A percentile compares a stretch with the other conserved stretches of the same genome.
Evolutionary conservation across 352 stramenopile species (phyloP).

Genomic region (Phytophthora constricta): DNA sequence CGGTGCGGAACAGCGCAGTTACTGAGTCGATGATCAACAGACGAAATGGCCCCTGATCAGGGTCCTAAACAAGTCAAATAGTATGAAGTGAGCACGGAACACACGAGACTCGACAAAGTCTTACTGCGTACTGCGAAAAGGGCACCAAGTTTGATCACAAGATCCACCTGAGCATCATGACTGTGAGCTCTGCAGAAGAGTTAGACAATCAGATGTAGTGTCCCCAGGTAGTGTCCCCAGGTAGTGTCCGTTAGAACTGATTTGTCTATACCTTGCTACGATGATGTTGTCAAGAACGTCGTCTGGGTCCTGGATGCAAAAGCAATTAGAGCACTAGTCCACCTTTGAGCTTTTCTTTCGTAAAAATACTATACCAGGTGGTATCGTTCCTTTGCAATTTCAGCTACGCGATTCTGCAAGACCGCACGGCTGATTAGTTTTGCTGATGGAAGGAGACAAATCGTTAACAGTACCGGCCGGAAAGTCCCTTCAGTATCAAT

Average conservation of each 20-base stretch:
- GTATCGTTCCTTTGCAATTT: conserved; percentile 87
- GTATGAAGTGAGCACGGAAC: not conserved
- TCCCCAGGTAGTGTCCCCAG: no score
- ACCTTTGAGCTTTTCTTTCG: not conserved
- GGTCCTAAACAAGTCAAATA: conserved; percentile 51
- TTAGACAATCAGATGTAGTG: no score
- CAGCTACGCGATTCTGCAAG: conserved; percentile 73
- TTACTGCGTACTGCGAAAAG: conserved; percentile 70
- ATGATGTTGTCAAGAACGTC: conserved; percentile 96
- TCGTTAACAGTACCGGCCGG: conserved; percentile 64
- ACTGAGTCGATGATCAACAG: conserved; percentile 92
- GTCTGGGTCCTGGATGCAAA: conserved; percentile 52
- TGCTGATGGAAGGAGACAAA: not conserved
- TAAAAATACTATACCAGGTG: conserved; percentile 49
- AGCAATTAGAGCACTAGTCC: not conserved
- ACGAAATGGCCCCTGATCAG: conserved; percentile 75
- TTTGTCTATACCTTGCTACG: conserved; percentile 67
- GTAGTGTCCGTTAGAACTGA: not conserved
- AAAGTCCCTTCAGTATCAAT: conserved; percentile 95
- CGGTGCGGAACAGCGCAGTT: conserved; percentile 90
- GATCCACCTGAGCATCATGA: conserved; percentile 89
- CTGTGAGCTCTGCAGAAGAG: conserved; percentile 73
- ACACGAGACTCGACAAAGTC: no score
- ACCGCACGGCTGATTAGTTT: conserved; percentile 6
- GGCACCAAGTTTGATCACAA: conserved; percentile 78